Evolutionary conservation across 1,284 basidiomycete genomes (phyloP).

Genomic region (Irpex sp.): DNA sequence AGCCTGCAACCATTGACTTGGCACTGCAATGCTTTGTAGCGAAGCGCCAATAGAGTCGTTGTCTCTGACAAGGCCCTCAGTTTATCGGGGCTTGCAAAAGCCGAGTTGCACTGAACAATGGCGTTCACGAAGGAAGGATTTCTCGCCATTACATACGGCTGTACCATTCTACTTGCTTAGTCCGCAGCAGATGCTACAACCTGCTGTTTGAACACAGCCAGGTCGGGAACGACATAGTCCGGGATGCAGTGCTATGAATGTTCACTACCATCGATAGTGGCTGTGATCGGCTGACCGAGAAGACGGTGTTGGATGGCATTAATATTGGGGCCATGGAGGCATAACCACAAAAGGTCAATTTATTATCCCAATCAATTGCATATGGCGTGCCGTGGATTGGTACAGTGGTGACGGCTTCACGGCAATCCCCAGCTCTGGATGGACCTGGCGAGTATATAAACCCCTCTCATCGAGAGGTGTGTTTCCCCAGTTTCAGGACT

Average conservation of each 20-base stretch:
- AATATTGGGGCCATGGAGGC: background rate
- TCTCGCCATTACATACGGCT: background rate
- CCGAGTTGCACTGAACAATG: too few species aligned
- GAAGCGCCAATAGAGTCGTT: too few species aligned
- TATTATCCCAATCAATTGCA: background rate
- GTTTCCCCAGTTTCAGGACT: slow-evolving; percentile 12
- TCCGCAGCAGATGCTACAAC: too few species aligned
- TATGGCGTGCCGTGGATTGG: background rate
- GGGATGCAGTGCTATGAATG: background rate
- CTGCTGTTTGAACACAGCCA: background rate
- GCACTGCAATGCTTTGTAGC: too few species aligned
- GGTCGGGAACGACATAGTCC: background rate
- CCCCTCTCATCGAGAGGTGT: slow-evolving; percentile 7
- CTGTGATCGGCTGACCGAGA: background rate
- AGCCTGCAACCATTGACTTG: too few species aligned
- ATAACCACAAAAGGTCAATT: background rate
- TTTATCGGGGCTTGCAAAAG: too few species aligned
- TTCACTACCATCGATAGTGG: background rate
- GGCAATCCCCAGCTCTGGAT: slow-evolving; percentile 3
- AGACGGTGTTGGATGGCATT: background rate
- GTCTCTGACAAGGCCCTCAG: too few species aligned
- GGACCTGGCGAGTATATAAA: slow-evolving; percentile 24
- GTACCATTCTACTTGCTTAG: background rate
- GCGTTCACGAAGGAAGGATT: too few species aligned
- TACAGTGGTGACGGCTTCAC: background rate